phyloP scores from a whole-genome alignment of 2,329 filamentous ascomycete species.

The Verticillium albo-atrum region DNA sequence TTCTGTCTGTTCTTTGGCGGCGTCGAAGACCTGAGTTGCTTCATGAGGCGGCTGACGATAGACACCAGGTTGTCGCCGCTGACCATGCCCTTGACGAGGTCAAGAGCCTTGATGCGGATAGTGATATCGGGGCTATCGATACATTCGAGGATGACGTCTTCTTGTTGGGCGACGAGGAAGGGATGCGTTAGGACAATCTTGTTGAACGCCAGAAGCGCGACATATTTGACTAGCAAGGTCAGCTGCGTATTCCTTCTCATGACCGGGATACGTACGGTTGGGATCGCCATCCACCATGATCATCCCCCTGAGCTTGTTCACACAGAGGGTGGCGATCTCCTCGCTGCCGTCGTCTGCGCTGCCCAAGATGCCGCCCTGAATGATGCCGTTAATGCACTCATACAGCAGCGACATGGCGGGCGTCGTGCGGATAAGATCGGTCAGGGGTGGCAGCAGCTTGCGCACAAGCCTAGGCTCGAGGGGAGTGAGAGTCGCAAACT shows the following conservation, averaged over 20 bases:
- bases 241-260: not conserved
- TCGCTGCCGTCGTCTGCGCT: slow-evolving; percentile 82
- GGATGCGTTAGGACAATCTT: slow-evolving; percentile 89
- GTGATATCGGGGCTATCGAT: slow-evolving; percentile 95
- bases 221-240: slow-evolving; percentile 72
- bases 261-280: slow-evolving; percentile 61
- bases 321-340: slow-evolving; percentile 87
- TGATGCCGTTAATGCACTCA: slow-evolving; percentile 97
- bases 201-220: slow-evolving; percentile 90
- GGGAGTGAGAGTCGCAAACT: slow-evolving; percentile 94
- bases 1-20: slow-evolving; percentile 42
- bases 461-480: slow-evolving; percentile 86
- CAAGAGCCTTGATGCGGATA: slow-evolving; percentile 87
- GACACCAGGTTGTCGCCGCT: slow-evolving; percentile 77
- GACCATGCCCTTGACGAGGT: slow-evolving; percentile 92
- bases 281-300: slow-evolving; percentile 89
- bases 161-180: slow-evolving; percentile 82
- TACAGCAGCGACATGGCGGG: slow-evolving; percentile 97
- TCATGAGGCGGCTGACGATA: slow-evolving; percentile 82
- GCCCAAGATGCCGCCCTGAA: slow-evolving; percentile 90
- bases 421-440: slow-evolving; percentile 89
- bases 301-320: slow-evolving; percentile 91
- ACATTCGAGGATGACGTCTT: slow-evolving; percentile 94
- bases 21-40: slow-evolving; percentile 69
- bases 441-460: slow-evolving; percentile 86